Percentiles rank a stretch among this genome's conserved stretches.
Conservation (phyloP, 2,329 filamentous ascomycete species). For the Exophiala dermatitidis region DNA sequence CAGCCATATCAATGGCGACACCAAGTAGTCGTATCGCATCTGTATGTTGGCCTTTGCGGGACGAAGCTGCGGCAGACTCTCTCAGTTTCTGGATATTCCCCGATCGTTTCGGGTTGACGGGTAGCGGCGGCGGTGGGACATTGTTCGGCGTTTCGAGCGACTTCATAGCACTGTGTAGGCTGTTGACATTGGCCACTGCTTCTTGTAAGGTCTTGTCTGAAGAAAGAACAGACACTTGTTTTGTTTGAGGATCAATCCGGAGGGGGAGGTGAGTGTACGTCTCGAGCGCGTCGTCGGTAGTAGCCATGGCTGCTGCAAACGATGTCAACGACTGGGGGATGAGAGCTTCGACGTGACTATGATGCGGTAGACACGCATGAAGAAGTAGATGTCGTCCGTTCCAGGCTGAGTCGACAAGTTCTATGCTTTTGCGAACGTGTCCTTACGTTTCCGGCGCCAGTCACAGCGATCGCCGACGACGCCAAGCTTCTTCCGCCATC, state of each 20-base stretch:
- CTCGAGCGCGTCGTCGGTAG: slow-evolving; percentile 26
- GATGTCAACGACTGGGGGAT: no score
- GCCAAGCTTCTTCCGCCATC: no score
- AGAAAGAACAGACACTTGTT: slow-evolving; percentile 58
- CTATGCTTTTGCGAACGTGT: no score
- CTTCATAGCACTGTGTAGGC: slow-evolving; percentile 67
- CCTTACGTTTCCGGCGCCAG: no score
- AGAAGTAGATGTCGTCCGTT: no score
- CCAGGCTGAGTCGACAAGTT: no score
- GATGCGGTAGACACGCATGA: no score
- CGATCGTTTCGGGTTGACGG: slow-evolving; percentile 85
- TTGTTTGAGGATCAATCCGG: slow-evolving; percentile 71
- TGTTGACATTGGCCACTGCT: slow-evolving; percentile 69
- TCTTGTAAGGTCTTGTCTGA: slow-evolving; percentile 46
- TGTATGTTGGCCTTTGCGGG: slow-evolving; percentile 65
- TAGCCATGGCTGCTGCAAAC: slow-evolving; percentile 16
- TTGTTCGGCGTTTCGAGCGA: slow-evolving; percentile 54
- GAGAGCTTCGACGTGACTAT: no score
- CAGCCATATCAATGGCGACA: slow-evolving; percentile 84
- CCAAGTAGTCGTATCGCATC: slow-evolving; percentile 77
- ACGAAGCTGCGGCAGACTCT: slow-evolving; percentile 75
- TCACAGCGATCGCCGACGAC: no score
- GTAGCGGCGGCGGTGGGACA: slow-evolving; percentile 77
- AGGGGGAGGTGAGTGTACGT: slow-evolving; percentile 74
- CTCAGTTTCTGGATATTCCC: slow-evolving; percentile 85